A percentile compares a stretch with the other conserved stretches of the same genome.
These are phyloP conservation scores for Apodospora peruviana DNA, from an alignment of 495 filamentous ascomycete genomes.

Conservation along the genomic window DNA sequence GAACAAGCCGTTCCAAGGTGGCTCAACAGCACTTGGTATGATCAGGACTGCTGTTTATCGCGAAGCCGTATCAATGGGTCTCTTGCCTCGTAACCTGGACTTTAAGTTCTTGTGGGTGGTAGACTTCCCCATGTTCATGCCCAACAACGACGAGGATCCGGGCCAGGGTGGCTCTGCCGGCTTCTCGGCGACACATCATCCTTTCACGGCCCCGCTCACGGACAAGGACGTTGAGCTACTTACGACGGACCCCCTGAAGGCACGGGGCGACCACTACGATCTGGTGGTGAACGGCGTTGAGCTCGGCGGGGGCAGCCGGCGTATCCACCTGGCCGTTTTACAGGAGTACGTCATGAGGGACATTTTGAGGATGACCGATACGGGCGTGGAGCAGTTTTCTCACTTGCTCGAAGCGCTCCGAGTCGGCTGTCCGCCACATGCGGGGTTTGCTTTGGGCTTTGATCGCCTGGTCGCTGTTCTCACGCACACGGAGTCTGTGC, in stretches of 20 bases:
- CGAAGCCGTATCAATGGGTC: constrained; percentile 51
- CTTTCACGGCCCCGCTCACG: constrained; percentile 84
- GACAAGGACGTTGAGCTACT: constrained; percentile 70
- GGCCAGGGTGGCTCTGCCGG: constrained; percentile 79
- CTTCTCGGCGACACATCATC: constrained; percentile 86
- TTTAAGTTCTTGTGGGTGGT: constrained; percentile 78
- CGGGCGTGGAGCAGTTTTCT: constrained; percentile 67
- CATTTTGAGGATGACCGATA: constrained; percentile 60
- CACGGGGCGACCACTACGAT: constrained; percentile 82
- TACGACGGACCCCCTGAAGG: constrained; percentile 62
- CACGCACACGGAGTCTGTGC: constrained; percentile 64
- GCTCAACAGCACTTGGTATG: constrained; percentile 76
- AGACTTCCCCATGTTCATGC: constrained; percentile 88
- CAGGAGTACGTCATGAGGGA: constrained; percentile 82
- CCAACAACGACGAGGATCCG: constrained; percentile 59
- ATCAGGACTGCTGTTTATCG: constrained; percentile 67
- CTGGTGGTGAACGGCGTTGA: constrained; percentile 94
- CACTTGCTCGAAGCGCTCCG: constrained; percentile 78
- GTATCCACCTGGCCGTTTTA: constrained; percentile 81
- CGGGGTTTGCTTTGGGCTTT: constrained; percentile 87
- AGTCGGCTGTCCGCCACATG: constrained; percentile 94
- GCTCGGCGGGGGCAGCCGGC: constrained; percentile 84
- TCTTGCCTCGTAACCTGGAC: constrained; percentile 48
- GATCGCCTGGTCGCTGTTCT: constrained; percentile 84
- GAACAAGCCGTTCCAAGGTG: constrained; percentile 52